Evolutionary conservation across 768 basidiomycete genomes (phyloP), one percentile per base, ranked within the genome.

Genomic region (Heimioporus sp.): DNA sequence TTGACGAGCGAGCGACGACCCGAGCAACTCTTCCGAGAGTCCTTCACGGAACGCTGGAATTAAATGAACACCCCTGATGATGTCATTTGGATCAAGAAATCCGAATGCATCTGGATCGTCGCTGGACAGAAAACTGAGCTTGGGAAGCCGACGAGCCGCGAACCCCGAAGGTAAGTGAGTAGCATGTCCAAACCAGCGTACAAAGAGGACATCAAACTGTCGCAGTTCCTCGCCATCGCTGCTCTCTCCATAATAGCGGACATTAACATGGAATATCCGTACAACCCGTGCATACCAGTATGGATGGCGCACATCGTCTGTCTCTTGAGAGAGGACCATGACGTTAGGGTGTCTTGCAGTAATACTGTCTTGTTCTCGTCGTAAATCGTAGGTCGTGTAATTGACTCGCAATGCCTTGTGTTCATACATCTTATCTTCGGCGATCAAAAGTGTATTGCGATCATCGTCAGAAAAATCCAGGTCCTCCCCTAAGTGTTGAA

Each of bases 271-370:
- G 12, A 55, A 47, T 0, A 68, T 49, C 1, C 56, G 39, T 6
- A 65, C 36, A 3, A 66, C 48, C 0, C 43, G 42, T 0, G 43
- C 61, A 59, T 78, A 77, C 72, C 70, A 73, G 44, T 67, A 76
- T 0, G 70, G 73, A 34, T 78, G 72, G 4, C 35, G 37, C 1
- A 17, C 1, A 10, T 55, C 73, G 58, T 8, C 63, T n/a, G n/a
- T n/a, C 67, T 10, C 61, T 0, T 59, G 55, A 2, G 67, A 51
- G 0, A 66, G 53, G 6, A 74, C 57, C 69, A 77, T 74, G 34
- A 80, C 56, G 41, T 76, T 60, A 5, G 65, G 34, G 2, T 71
- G 62, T 2, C 58, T 64, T 1, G 73, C 69, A 39, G 77, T 76
- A 49, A 80, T 62, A 0, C 65, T 59, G 50, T 80, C 76, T 52